Conservation (phyloP, 768 basidiomycete species). For the Ramaria rubella region DNA sequence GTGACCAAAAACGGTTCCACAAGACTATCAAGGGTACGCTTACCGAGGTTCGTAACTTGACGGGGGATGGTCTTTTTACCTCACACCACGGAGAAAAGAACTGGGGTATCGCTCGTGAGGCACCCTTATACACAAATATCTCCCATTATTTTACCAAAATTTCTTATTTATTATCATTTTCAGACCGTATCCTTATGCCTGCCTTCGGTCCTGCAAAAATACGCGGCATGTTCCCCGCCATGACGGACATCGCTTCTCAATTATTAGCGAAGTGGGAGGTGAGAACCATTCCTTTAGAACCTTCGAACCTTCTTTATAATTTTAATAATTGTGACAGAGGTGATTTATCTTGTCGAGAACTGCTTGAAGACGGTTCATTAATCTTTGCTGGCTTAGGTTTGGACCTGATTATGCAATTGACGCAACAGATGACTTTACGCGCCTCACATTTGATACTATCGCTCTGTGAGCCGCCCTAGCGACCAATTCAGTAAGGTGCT, state of each 20-base stretch:
- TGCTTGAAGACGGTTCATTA: not conserved
- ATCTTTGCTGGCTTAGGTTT: slow-evolving; percentile 24
- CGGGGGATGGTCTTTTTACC: slow-evolving; percentile 38
- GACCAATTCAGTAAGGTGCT: too few relatives aligned
- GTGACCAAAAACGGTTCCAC: slow-evolving; percentile 37
- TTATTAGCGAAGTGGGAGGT: not conserved
- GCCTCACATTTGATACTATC: slow-evolving; percentile 42
- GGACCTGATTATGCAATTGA: slow-evolving; percentile 36
- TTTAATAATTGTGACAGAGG: too few relatives aligned
- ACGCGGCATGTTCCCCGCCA: slow-evolving; percentile 41
- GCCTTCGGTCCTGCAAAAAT: slow-evolving; percentile 39
- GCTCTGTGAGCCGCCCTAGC: slow-evolving; percentile 35
- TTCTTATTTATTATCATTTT: slow-evolving; percentile 1
- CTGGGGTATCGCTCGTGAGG: slow-evolving; percentile 41
- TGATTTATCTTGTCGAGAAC: too few relatives aligned
- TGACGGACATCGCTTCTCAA: slow-evolving; percentile 40
- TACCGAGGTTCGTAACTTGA: slow-evolving; percentile 29
- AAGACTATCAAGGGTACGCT: slow-evolving; percentile 34
- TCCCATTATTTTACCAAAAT: not conserved
- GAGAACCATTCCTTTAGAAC: not conserved
- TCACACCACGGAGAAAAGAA: slow-evolving; percentile 38
- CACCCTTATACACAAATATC: too few relatives aligned
- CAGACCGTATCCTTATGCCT: slow-evolving; percentile 33
- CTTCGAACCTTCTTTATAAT: too few relatives aligned
- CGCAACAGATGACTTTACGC: slow-evolving; percentile 41